These are phyloP conservation scores for Globisporangium barbulae DNA, from an alignment of 352 stramenopile species.

Conservation along the genomic window DNA sequence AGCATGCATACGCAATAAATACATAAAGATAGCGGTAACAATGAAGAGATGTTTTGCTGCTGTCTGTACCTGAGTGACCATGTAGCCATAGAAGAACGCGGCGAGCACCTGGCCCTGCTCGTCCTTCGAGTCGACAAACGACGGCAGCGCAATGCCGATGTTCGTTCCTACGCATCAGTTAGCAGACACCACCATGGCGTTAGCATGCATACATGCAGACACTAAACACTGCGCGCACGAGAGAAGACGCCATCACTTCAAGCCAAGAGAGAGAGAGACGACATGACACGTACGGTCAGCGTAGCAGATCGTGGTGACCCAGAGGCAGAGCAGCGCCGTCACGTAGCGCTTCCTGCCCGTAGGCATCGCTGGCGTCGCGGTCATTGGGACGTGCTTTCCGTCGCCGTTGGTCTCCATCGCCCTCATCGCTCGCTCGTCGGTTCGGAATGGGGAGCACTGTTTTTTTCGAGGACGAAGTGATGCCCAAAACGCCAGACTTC, in stretches of 20 bases:
- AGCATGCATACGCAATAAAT: slow-evolving; percentile 4
- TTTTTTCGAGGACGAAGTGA: too few relatives aligned
- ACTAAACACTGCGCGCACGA: too few relatives aligned
- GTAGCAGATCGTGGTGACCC: slow-evolving; percentile 83
- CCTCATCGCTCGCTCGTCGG: not conserved
- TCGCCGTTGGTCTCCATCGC: not conserved
- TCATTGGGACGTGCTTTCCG: not conserved
- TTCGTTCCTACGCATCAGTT: slow-evolving; percentile 54
- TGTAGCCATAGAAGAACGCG: slow-evolving; percentile 88
- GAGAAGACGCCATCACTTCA: not conserved
- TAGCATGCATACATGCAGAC: not conserved
- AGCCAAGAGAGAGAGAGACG: not conserved
- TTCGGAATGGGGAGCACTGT: too few relatives aligned
- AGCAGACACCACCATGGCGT: not conserved
- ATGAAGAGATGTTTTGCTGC: too few relatives aligned
- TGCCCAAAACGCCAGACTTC: too few relatives aligned
- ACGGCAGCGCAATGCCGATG: slow-evolving; percentile 80
- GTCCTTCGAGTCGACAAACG: slow-evolving; percentile 70
- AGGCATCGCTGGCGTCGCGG: not conserved
- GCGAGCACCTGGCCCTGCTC: slow-evolving; percentile 81
- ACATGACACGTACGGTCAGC: slow-evolving; percentile 54
- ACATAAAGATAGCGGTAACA: not conserved
- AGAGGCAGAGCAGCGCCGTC: slow-evolving; percentile 70
- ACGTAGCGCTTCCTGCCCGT: slow-evolving; percentile 53
- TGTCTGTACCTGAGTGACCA: slow-evolving; percentile 66